These are phyloP conservation scores for Aspergillus ostianus DNA, from an alignment of 495 filamentous ascomycete genomes.

Conservation along the genomic window DNA sequence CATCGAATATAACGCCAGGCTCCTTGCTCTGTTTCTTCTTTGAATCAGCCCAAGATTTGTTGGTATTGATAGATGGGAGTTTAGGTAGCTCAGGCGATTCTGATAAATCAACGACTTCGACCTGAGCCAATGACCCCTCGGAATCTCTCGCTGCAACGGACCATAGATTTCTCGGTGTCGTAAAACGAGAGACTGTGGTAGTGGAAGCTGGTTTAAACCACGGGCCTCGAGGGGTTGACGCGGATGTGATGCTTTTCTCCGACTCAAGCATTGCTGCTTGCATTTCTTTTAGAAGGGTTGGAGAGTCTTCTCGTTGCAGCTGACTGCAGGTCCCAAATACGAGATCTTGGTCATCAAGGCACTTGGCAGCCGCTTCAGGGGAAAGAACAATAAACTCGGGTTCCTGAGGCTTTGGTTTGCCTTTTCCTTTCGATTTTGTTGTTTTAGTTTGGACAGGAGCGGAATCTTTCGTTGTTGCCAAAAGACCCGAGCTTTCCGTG, in stretches of 20 bases:
- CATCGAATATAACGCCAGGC: not conserved
- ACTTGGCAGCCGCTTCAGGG: conserved; percentile 66
- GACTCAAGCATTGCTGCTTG: conserved; percentile 70
- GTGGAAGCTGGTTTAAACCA: not conserved
- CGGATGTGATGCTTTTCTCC: conserved; percentile 22
- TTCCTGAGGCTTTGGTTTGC: conserved; percentile 34
- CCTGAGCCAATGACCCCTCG: conserved; percentile 57
- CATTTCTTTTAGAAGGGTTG: conserved; percentile 62
- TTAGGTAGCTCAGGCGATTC: conserved; percentile 35
- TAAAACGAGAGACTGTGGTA: conserved; percentile 26
- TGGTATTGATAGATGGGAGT: not conserved
- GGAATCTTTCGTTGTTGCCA: conserved; percentile 22
- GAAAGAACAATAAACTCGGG: conserved; percentile 59
- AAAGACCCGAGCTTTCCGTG: conserved; percentile 11
- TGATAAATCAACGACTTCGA: conserved; percentile 56
- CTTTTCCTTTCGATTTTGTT: conserved; percentile 24
- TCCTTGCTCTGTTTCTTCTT: not conserved
- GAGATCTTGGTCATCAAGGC: conserved; percentile 72
- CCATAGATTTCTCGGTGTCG: conserved; percentile 57
- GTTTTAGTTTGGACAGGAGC: not conserved
- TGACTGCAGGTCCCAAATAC: conserved; percentile 94
- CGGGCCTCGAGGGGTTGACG: not conserved
- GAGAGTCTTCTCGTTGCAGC: conserved; percentile 72
- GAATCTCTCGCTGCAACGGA: conserved; percentile 62
- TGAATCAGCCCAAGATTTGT: not conserved